phyloP scores from a whole-genome alignment of 192 early-diverging fungal species.

The Spizellomyces sp. region DNA sequence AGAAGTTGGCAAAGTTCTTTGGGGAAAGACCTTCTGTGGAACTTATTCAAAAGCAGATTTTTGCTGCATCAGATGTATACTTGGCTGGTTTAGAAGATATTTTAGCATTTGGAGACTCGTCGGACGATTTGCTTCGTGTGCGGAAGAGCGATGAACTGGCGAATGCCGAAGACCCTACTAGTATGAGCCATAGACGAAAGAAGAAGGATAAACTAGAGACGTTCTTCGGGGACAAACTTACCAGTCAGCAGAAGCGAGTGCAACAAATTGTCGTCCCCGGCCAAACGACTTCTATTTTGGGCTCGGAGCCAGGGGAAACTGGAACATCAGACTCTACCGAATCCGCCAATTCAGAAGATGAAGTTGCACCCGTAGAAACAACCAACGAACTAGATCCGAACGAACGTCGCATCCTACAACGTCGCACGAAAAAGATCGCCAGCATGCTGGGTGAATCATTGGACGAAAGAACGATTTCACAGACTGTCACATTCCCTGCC shows the following conservation, averaged over 20 bases:
- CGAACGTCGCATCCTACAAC: conserved; percentile 60
- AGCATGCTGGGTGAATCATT: conserved; percentile 63
- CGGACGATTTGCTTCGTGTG: neutral
- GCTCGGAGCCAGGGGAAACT: neutral
- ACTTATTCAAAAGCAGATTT: conserved; percentile 51
- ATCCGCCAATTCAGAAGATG: neutral
- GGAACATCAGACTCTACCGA: neutral
- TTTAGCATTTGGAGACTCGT: neutral
- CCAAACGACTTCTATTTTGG: neutral
- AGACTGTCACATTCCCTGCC: conserved; percentile 20
- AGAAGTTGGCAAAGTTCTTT: conserved; percentile 70
- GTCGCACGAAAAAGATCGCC: conserved; percentile 62
- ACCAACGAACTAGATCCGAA: conserved; percentile 55
- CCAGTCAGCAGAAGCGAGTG: conserved; percentile 28
- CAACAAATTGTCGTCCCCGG: conserved; percentile 22
- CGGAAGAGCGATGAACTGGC: neutral
- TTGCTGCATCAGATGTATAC: conserved; percentile 9
- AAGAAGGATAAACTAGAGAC: conserved; percentile 45
- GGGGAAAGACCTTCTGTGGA: conserved; percentile 62
- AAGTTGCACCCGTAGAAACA: conserved; percentile 15
- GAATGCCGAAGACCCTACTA: conserved; percentile 3
- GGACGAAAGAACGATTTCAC: conserved; percentile 46
- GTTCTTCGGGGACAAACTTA: conserved; percentile 34
- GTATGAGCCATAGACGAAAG: conserved; percentile 21
- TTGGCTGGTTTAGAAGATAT: neutral